phyloP scores from a whole-genome alignment of 371 early-diverging fungal genomes.

The Blyttiomyces sp. region DNA sequence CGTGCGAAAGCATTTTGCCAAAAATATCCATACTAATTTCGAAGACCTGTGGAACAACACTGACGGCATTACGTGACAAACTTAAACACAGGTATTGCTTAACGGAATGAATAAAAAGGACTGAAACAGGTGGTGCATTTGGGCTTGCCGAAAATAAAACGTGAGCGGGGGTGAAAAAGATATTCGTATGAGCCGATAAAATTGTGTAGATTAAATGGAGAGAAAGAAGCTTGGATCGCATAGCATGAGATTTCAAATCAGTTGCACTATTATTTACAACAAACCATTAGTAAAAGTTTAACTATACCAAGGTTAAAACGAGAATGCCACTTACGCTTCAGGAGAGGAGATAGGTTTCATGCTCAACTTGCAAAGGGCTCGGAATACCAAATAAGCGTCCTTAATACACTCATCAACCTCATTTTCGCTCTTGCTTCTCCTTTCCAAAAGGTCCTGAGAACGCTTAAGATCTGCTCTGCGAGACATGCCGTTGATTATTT shows the following conservation, averaged over 20 bases:
- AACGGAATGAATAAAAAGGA: constrained; percentile 67
- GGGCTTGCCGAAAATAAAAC: constrained; percentile 32
- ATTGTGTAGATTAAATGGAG: constrained; percentile 56
- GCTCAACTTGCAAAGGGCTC: constrained; percentile 90
- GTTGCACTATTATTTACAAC: constrained; percentile 27
- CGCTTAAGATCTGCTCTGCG: too few species aligned
- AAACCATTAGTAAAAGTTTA: not conserved
- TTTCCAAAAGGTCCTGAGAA: too few species aligned
- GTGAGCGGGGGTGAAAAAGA: constrained; percentile 35
- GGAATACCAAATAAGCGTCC: constrained; percentile 86
- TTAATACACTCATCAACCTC: constrained; percentile 44
- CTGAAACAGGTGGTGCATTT: constrained; percentile 10
- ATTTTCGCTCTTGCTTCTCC: too few species aligned
- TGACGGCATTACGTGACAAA: constrained; percentile 73
- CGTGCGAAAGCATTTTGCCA: constrained; percentile 38
- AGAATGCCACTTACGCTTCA: constrained; percentile 34
- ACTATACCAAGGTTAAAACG: not conserved
- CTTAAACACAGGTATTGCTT: constrained; percentile 82
- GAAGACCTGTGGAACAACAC: constrained; percentile 74
- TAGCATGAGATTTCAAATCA: constrained; percentile 50
- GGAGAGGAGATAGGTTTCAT: constrained; percentile 63
- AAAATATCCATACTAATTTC: constrained; percentile 81
- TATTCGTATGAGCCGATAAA: constrained; percentile 40
- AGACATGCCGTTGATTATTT: too few species aligned
- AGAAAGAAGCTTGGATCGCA: constrained; percentile 56